phyloP scores from a whole-genome alignment of 2,329 filamentous ascomycete genomes.

The Diaporthe vaccinii region DNA sequence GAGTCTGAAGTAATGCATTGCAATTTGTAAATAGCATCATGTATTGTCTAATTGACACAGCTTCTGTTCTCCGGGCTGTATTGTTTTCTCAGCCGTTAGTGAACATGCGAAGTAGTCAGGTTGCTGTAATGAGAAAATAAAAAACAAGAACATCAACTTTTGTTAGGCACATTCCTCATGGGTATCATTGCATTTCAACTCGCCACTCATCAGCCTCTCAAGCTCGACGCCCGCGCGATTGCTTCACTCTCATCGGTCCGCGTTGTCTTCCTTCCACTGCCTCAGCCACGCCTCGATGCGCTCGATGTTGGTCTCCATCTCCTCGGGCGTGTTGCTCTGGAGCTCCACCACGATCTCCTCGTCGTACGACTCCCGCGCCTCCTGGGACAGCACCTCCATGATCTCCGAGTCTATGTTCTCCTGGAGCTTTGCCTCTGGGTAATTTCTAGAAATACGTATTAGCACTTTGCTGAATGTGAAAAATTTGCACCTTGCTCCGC shows the following conservation, averaged over 20 bases:
- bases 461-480: neutral
- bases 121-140: neutral
- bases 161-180: slow-evolving; percentile 17
- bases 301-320: slow-evolving; percentile 91
- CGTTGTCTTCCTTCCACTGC: slow-evolving; percentile 82
- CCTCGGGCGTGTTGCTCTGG: slow-evolving; percentile 82
- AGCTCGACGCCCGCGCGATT: neutral
- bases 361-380: slow-evolving; percentile 89
- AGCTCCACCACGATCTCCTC: slow-evolving; percentile 91
- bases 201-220: neutral
- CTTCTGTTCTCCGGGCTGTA: neutral
- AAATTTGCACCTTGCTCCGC: neutral
- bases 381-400: slow-evolving; percentile 93
- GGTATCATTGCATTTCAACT: slow-evolving; percentile 38
- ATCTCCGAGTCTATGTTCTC: slow-evolving; percentile 98
- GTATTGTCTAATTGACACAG: neutral
- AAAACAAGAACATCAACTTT: neutral
- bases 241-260: slow-evolving; percentile 41
- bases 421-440: slow-evolving; percentile 88
- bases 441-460: slow-evolving; percentile 68
- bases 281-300: slow-evolving; percentile 85
- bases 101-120: neutral
- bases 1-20: neutral
- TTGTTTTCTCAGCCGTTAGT: no score
- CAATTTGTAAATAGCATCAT: neutral